Conservation (phyloP, 2,329 filamentous ascomycete genomes). For the Ilyonectria mors-panacis region DNA sequence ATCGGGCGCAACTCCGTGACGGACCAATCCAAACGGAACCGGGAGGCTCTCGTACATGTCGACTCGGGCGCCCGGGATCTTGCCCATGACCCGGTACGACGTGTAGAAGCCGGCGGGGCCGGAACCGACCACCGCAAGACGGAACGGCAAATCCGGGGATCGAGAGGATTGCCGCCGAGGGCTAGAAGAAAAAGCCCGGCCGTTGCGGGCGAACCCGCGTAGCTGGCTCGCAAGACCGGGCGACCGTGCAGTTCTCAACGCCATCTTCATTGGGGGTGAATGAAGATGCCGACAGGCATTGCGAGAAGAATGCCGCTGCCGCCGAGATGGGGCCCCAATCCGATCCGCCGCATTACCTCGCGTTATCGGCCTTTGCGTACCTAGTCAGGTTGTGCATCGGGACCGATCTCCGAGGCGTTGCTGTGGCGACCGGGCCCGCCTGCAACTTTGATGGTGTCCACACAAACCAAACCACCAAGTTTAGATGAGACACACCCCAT, state of each 20-base stretch:
- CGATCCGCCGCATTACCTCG: conserved; percentile 12
- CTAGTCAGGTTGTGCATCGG: conserved; percentile 8
- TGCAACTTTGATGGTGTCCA: conserved; percentile 24
- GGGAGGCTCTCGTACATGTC: conserved; percentile 98
- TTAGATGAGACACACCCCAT: conserved; percentile 36
- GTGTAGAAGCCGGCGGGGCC: conserved; percentile 98
- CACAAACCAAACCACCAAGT: conserved; percentile 33
- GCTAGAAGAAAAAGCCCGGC: conserved; percentile 32
- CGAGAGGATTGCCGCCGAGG: conserved; percentile 28
- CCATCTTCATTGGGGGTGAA: conserved; percentile 27
- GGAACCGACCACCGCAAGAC: conserved; percentile 91
- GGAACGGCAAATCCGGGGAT: conserved; percentile 69
- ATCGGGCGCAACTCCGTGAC: conserved; percentile 97
- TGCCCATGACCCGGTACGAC: conserved; percentile 86
- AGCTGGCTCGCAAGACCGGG: conserved; percentile 11
- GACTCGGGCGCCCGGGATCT: conserved; percentile 78
- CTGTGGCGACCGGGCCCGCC: conserved; percentile 43
- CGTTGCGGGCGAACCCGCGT: conserved; percentile 10
- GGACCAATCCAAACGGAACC: conserved; percentile 91
- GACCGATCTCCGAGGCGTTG: conserved; percentile 43
- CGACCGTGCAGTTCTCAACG: conserved; percentile 24
- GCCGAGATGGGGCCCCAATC: conserved; percentile 33
- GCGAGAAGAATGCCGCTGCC: conserved; percentile 8
- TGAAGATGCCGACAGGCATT: conserved; percentile 5
- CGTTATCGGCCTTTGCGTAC: conserved; percentile 8